Evolutionary conservation across 2,329 filamentous ascomycete genomes (phyloP), one percentile per base, ranked within the genome.

Genomic region (Ceratocystis colombiana): DNA sequence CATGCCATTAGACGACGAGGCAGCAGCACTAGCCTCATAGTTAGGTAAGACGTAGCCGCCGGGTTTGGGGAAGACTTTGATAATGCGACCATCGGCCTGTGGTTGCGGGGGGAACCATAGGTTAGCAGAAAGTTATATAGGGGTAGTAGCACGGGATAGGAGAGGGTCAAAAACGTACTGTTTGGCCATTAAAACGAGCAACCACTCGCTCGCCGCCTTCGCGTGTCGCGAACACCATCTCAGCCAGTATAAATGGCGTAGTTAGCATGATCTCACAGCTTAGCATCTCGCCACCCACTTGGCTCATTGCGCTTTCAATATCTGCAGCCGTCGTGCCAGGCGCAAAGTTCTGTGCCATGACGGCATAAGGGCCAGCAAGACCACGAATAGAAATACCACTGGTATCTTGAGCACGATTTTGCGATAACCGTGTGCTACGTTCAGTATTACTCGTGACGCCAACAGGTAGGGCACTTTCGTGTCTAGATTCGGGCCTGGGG

Each of bases 341-440:
- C 12, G 89, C 89, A 73, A 94, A 90, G 78, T 94, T 94, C 75
- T 89, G 87, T 2, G 87, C 88, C 73, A 90, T 82, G 28, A 94
- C 82, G 20, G 83, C 82, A 71, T 83, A 89, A 1, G 88, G 88
- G 0, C 88, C 87, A 0, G 86, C 86, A 7, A 87, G 77, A n/a
- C 89, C 89, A 64, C 84, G 80, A 70, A 94, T 92, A 45, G 81
- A 85, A 59, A 93, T 81, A 22, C 86, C 85, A 22, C 86, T 85
- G 2, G 55, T n/a, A 4, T 59, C 10, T 37, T 37, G 15, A 30
- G 12, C 55, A 6, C 28, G 28, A 28, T n/a, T 37, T 37, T 59
- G 25, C 7, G 55, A 59, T n/a, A 10, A 59, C 5, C 17, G 55
- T 8, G 17, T n/a, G n/a, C n/a, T 25, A 10, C 2, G 7, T 12